Conservation (phyloP, 2,329 filamentous ascomycete genomes). For the Aotearoamyces nothofagi region DNA sequence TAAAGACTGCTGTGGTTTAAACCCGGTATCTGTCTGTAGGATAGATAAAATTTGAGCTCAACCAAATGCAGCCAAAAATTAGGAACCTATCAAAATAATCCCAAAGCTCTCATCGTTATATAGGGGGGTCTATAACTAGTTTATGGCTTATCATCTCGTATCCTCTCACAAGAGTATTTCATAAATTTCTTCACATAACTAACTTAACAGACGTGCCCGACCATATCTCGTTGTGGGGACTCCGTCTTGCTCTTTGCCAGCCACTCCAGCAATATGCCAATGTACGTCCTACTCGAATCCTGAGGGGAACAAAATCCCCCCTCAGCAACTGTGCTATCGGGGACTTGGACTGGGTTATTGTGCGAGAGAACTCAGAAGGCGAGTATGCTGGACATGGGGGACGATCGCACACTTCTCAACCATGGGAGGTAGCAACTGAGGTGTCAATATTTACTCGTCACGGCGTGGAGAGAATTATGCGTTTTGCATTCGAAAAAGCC, state of each 20-base stretch:
- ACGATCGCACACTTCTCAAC: constrained; percentile 34
- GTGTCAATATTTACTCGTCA: constrained; percentile 43
- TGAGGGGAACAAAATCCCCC: constrained; percentile 38
- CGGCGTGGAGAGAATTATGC: constrained; percentile 39
- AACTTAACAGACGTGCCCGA: constrained; percentile 36
- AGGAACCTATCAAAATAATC: too few relatives aligned
- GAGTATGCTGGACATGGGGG: constrained; percentile 49
- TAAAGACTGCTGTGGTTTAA: too few relatives aligned
- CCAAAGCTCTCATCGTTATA: too few relatives aligned
- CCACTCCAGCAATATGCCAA: constrained; percentile 48
- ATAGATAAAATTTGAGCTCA: too few relatives aligned
- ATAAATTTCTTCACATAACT: not conserved
- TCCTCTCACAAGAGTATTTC: too few relatives aligned
- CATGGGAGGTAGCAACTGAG: constrained; percentile 44
- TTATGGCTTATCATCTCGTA: too few relatives aligned
- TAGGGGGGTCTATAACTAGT: too few relatives aligned
- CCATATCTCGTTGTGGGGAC: constrained; percentile 45
- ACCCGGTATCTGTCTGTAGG: too few relatives aligned
- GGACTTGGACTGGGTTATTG: constrained; percentile 46
- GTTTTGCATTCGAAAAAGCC: constrained; percentile 45
- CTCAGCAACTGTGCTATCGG: constrained; percentile 29
- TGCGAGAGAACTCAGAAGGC: constrained; percentile 48
- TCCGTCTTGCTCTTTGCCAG: constrained; percentile 47
- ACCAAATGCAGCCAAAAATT: too few relatives aligned
- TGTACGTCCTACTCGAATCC: constrained; percentile 40